Evolutionary conservation across 345 rosid species (phyloP).

Genomic region (Brassica nigra): DNA sequence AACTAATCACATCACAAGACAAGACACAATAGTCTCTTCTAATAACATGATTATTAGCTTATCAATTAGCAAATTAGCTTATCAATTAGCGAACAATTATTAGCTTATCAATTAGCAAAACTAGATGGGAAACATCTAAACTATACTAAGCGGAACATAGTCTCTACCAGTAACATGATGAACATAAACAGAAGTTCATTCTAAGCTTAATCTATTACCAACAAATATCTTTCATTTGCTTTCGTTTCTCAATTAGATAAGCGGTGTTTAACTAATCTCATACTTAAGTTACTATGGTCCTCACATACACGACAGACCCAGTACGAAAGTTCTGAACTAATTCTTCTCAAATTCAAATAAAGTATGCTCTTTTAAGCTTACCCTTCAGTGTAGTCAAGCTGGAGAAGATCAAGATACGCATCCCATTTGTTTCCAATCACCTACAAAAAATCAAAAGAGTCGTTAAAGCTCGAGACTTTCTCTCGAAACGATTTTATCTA

Average conservation of each 20-base stretch:
- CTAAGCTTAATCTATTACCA: background rate
- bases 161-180: background rate
- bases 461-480: constrained; percentile 24
- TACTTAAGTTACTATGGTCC: background rate
- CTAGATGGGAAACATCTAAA: background rate
- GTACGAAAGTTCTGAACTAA: background rate
- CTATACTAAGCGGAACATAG: background rate
- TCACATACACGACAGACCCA: background rate
- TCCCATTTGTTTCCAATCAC: constrained; percentile 49
- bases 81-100: background rate
- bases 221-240: background rate
- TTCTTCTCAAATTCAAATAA: background rate
- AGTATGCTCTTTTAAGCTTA: constrained; percentile 16
- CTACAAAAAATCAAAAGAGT: constrained; percentile 20
- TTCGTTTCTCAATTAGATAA: background rate
- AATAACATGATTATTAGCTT: background rate
- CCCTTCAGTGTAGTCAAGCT: constrained; percentile 47
- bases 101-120: background rate
- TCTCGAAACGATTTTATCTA: background rate
- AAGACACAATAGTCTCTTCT: background rate
- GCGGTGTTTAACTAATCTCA: background rate
- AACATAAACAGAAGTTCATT: background rate
- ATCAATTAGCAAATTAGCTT: background rate
- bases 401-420: constrained; percentile 44
- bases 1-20: background rate